These are phyloP conservation scores for Acorus gramineus DNA, from an alignment of 106 monocot species.

Conservation along the genomic window DNA sequence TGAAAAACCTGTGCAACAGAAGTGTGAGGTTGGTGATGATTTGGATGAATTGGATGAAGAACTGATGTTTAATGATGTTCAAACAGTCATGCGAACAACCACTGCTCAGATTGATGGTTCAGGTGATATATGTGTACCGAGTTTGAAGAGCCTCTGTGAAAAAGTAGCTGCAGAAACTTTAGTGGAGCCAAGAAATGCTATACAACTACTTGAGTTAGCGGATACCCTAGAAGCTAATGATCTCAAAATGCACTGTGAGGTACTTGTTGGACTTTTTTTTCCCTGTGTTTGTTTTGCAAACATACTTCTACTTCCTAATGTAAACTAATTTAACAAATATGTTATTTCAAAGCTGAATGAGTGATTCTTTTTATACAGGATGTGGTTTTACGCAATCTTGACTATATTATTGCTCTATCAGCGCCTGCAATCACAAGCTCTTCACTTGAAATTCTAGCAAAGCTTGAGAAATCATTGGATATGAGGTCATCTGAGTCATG, in stretches of 20 bases:
- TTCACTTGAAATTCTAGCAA: slow-evolving; percentile 63
- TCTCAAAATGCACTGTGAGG: slow-evolving; percentile 80
- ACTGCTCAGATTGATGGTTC: slow-evolving; percentile 12
- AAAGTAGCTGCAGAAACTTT: slow-evolving; percentile 71
- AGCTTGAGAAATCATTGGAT: slow-evolving; percentile 76
- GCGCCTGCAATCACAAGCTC: slow-evolving; percentile 51
- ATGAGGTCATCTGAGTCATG: slow-evolving; percentile 73
- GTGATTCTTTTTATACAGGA: slow-evolving; percentile 38
- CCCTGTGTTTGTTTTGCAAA: background rate
- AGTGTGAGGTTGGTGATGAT: slow-evolving; percentile 20
- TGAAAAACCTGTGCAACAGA: slow-evolving; percentile 6
- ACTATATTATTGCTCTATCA: slow-evolving; percentile 70
- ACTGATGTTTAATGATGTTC: slow-evolving; percentile 38
- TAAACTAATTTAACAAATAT: too few species aligned
- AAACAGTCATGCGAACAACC: slow-evolving; percentile 13
- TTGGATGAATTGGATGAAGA: slow-evolving; percentile 69
- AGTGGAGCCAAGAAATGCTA: slow-evolving; percentile 74
- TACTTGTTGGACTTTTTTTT: slow-evolving; percentile 9
- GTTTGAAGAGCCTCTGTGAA: slow-evolving; percentile 89
- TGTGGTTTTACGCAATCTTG: slow-evolving; percentile 69
- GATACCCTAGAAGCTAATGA: slow-evolving; percentile 83
- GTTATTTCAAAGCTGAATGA: background rate
- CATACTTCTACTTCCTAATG: too few species aligned
- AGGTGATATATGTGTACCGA: slow-evolving; percentile 27
- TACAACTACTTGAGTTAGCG: slow-evolving; percentile 89